Percentiles rank a stretch among this genome's conserved stretches.
phyloP scores from a whole-genome alignment of 129 eudicot genomes.

The Silybum marianum region DNA sequence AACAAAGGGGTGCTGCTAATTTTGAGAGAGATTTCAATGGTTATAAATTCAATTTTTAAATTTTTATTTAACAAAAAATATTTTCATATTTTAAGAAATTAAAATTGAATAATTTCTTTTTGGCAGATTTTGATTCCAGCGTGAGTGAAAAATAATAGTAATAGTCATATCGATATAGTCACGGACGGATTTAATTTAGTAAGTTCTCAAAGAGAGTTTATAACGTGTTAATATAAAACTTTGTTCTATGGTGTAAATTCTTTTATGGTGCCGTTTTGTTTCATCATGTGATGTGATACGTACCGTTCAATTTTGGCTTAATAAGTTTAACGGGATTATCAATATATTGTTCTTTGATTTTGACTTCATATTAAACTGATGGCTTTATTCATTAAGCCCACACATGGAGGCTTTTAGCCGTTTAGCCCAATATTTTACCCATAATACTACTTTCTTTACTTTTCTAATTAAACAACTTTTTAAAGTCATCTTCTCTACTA shows the following conservation, averaged over 20 bases:
- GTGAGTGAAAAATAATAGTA: not conserved
- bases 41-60: not conserved
- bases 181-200: not conserved
- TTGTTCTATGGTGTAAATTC: not conserved
- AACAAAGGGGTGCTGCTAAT: not conserved
- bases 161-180: not conserved
- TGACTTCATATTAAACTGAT: not conserved
- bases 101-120: not conserved
- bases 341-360: not conserved
- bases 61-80: not conserved
- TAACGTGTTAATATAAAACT: not conserved
- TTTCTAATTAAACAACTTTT: not conserved
- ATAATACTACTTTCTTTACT: not conserved
- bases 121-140: not conserved
- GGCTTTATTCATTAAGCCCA: not conserved
- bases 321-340: too few species aligned
- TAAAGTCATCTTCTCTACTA: not conserved
- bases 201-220: not conserved
- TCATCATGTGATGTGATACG: too few species aligned
- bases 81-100: too few species aligned
- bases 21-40: conserved; percentile 15
- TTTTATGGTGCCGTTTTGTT: not conserved
- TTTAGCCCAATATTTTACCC: not conserved
- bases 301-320: not conserved
- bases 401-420: not conserved